Conservation (phyloP, 2,329 filamentous ascomycete species). For the Colletotrichum echinochloae region DNA sequence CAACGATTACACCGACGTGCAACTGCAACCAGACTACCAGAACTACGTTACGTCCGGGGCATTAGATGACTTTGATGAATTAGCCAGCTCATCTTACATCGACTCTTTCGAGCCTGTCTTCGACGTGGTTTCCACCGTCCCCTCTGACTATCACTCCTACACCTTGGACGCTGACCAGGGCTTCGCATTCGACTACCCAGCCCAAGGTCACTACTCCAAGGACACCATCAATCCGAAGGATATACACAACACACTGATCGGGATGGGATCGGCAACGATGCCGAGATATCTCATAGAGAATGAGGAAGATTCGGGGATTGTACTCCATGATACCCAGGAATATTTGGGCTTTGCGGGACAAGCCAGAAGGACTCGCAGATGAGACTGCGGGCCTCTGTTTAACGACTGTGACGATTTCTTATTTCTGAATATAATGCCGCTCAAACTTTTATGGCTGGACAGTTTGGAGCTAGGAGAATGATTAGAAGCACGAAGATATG, state of each 20-base stretch:
- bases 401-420: background rate
- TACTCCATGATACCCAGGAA: slow-evolving; percentile 37
- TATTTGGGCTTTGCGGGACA: slow-evolving; percentile 28
- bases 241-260: slow-evolving; percentile 34
- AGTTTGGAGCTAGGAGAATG: too few species aligned
- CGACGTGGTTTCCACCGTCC: slow-evolving; percentile 35
- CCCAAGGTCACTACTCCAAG: slow-evolving; percentile 29
- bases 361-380: slow-evolving; percentile 22
- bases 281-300: slow-evolving; percentile 32
- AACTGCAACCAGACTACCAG: slow-evolving; percentile 26
- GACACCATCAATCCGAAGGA: slow-evolving; percentile 38
- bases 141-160: slow-evolving; percentile 37
- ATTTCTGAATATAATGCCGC: background rate
- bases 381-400: too few species aligned
- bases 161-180: slow-evolving; percentile 36
- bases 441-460: background rate
- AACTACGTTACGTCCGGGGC: slow-evolving; percentile 23
- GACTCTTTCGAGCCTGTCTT: slow-evolving; percentile 36
- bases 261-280: slow-evolving; percentile 28
- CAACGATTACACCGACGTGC: slow-evolving; percentile 20
- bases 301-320: slow-evolving; percentile 30
- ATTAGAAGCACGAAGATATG: too few species aligned
- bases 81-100: slow-evolving; percentile 24
- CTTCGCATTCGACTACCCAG: slow-evolving; percentile 24
- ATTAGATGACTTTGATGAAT: slow-evolving; percentile 32